phyloP scores from a whole-genome alignment of 2,329 filamentous ascomycete genomes.

The Beauveria asiatica region DNA sequence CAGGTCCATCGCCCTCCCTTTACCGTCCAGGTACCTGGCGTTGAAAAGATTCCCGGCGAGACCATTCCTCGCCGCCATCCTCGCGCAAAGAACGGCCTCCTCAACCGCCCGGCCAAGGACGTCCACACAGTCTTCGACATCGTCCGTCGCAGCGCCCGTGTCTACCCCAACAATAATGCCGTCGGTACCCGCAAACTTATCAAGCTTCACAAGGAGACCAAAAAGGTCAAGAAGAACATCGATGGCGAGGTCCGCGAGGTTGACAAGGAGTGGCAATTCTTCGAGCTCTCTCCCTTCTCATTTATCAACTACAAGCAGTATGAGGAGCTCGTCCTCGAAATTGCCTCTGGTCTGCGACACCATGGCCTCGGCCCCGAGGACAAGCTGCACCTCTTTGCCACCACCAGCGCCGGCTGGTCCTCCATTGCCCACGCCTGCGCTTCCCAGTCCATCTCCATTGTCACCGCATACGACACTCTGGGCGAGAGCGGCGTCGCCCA shows the following conservation, averaged over 20 bases:
- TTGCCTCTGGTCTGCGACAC: slow-evolving; percentile 66
- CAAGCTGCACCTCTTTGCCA: slow-evolving; percentile 72
- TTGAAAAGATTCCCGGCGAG: slow-evolving; percentile 65
- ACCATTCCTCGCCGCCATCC: slow-evolving; percentile 73
- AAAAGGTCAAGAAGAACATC: slow-evolving; percentile 82
- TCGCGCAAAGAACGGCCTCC: slow-evolving; percentile 61
- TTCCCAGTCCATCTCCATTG: slow-evolving; percentile 83
- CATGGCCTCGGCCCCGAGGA: slow-evolving; percentile 61
- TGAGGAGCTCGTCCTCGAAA: slow-evolving; percentile 56
- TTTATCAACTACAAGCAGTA: slow-evolving; percentile 77
- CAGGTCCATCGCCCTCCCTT: slow-evolving; percentile 64
- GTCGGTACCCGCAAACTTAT: slow-evolving; percentile 67
- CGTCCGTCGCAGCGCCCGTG: slow-evolving; percentile 57
- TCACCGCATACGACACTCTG: slow-evolving; percentile 91
- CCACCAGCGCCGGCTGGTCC: slow-evolving; percentile 82
- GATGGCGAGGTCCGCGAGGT: slow-evolving; percentile 72
- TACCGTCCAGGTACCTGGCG: slow-evolving; percentile 63
- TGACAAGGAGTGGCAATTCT: slow-evolving; percentile 87
- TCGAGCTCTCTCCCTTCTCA: slow-evolving; percentile 69
- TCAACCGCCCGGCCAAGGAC: slow-evolving; percentile 56
- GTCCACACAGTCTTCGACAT: slow-evolving; percentile 74
- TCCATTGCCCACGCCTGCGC: slow-evolving; percentile 66
- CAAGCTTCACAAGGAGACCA: slow-evolving; percentile 71
- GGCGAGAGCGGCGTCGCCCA: slow-evolving; percentile 78
- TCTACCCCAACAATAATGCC: slow-evolving; percentile 54